A percentile compares a stretch with the other conserved stretches of the same genome.
These are phyloP conservation scores for Azolla pinnata DNA, from an alignment of 75 land plant species.

Conservation along the genomic window DNA sequence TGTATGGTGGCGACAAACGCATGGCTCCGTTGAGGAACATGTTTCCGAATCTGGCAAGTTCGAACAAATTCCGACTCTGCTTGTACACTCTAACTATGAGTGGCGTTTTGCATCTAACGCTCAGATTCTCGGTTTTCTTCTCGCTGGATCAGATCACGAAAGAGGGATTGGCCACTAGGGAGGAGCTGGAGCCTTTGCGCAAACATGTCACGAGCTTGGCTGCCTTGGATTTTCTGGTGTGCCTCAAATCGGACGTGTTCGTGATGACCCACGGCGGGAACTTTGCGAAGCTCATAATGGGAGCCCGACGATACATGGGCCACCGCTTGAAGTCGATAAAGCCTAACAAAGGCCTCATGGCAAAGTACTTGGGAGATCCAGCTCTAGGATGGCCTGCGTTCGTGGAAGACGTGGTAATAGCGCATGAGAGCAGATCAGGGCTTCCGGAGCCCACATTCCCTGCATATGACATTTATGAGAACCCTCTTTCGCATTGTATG, in stretches of 20 bases:
- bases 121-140: too few species aligned
- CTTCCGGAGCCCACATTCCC: constrained; percentile 90
- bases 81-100: too few species aligned
- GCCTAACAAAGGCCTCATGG: constrained; percentile 88
- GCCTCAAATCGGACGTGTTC: constrained; percentile 87
- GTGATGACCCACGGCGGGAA: constrained; percentile 99
- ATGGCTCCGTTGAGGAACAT: constrained; percentile 89
- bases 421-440: constrained; percentile 82
- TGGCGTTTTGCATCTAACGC: neutral
- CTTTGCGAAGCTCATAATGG: constrained; percentile 88
- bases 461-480: constrained; percentile 86
- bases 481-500: constrained; percentile 92
- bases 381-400: constrained; percentile 84
- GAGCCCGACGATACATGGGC: constrained; percentile 77
- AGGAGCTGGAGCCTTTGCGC: constrained; percentile 63
- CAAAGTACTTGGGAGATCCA: constrained; percentile 88
- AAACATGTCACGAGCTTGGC: constrained; percentile 88
- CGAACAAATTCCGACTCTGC: too few species aligned
- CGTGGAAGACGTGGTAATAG: constrained; percentile 64
- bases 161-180: constrained; percentile 66
- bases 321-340: constrained; percentile 87
- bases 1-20: constrained; percentile 85
- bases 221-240: constrained; percentile 87
- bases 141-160: constrained; percentile 82
- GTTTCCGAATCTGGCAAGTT: constrained; percentile 86